Conservation (phyloP, 73 alveolate species). For the Paramecium sexaurelia region DNA sequence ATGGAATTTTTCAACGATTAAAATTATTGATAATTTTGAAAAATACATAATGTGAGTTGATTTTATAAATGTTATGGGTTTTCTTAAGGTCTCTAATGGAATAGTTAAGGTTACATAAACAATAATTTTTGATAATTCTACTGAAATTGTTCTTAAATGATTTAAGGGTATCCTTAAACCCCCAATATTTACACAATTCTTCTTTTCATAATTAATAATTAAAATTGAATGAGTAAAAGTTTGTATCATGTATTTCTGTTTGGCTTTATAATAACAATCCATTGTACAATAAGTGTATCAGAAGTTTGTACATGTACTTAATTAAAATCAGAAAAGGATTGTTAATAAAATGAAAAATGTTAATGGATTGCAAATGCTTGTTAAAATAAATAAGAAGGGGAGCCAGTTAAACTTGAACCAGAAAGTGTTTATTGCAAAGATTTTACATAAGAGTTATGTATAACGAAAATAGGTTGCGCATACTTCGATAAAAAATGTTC, state of each 20-base stretch:
- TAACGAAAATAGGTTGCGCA: not conserved
- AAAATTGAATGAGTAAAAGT: not conserved
- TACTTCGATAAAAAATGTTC: not conserved
- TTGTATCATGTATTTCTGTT: not conserved
- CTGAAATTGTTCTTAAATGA: not conserved
- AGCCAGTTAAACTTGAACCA: not conserved
- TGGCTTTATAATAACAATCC: not conserved
- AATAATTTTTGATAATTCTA: not conserved
- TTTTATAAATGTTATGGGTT: not conserved
- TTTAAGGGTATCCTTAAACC: not conserved
- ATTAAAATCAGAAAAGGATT: not conserved
- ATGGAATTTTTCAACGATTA: not conserved
- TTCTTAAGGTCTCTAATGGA: not conserved
- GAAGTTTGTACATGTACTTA: not conserved
- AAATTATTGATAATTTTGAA: not conserved
- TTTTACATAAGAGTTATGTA: not conserved
- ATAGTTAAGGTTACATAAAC: not conserved
- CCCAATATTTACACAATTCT: not conserved
- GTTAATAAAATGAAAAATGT: not conserved
- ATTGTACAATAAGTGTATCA: not conserved
- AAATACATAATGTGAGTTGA: not conserved
- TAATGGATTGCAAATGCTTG: not conserved
- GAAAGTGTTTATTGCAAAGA: not conserved
- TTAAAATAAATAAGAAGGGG: not conserved
- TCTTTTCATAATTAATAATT: not conserved